A percentile compares a stretch with the other conserved stretches of the same genome.
phyloP scores from a whole-genome alignment of 352 stramenopile genomes.

The Phytophthora pini region DNA sequence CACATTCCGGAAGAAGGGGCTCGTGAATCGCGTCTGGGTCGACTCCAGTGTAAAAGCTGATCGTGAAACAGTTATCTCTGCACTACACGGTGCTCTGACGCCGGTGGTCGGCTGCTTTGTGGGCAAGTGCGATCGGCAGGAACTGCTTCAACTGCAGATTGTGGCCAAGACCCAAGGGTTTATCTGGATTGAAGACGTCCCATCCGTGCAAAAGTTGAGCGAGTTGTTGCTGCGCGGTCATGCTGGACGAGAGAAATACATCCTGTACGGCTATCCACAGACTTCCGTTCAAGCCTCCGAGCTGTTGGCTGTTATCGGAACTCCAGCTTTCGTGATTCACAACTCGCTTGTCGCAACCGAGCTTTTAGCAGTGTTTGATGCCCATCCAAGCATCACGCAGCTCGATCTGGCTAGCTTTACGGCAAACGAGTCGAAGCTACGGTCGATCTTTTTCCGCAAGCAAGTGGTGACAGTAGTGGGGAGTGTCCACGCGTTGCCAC shows the following conservation, averaged over 20 bases:
- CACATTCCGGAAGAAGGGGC: conserved; percentile 27
- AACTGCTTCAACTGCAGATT: conserved; percentile 22
- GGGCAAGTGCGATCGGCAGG: conserved; percentile 14
- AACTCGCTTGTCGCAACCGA: conserved; percentile 18
- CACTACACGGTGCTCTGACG: conserved; percentile 12
- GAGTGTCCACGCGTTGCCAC: conserved; percentile 24
- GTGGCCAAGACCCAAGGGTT: conserved; percentile 34
- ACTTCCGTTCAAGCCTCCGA: conserved; percentile 19
- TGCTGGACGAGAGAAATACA: conserved; percentile 31
- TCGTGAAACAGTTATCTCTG: neutral
- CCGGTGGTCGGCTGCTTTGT: conserved; percentile 44
- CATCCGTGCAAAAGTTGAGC: conserved; percentile 19
- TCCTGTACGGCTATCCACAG: conserved; percentile 44
- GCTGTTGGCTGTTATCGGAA: conserved; percentile 22
- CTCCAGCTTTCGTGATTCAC: conserved; percentile 35
- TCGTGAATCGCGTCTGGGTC: conserved; percentile 25
- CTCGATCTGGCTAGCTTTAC: conserved; percentile 25
- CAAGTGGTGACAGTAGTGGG: conserved; percentile 40
- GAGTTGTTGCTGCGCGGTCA: conserved; percentile 30
- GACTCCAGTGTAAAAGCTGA: conserved; percentile 13
- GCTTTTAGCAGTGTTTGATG: conserved; percentile 28
- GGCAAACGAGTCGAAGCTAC: conserved; percentile 19
- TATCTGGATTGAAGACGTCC: conserved; percentile 30
- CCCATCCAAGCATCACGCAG: conserved; percentile 34
- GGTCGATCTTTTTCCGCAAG: conserved; percentile 41